Evolutionary conservation across 805 yeast genomes (phyloP), one percentile per base, ranked within the genome.

Genomic region (Cyberlindnera saturnus): DNA sequence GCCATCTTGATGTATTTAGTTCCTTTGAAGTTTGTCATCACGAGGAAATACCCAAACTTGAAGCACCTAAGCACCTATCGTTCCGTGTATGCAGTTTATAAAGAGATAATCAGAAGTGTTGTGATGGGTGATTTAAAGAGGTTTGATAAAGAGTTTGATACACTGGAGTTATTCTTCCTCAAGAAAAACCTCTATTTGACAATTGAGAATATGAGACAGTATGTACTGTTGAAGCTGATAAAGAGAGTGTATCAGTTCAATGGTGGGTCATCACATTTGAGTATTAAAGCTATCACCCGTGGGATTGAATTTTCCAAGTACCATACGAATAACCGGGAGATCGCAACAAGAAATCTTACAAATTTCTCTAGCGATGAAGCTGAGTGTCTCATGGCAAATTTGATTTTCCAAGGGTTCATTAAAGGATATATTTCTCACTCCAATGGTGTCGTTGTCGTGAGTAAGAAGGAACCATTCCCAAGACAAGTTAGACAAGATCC

Each of bases 371-470:
- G 50, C 14, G 86, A 80, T 55, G 80, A 77, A 43, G 66, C 80
- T 5, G 96, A 89, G 61, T 80, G 91, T 46, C 62, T 74, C 10
- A 50, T 87, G 18, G 89, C 95, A 0, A 76, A 73, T 42, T 63
- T 84, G 54, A 86, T 89, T 16, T 69, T 71, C 40, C 64, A 65
- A 40, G 82, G 82, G 8, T 65, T 61, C 44, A 66, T 88, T 38
- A 87, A 84, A 61, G 96, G 96, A 0, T 89, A 89, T 60, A 61
- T 89, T 14, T 84, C 95, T 5, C 93, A 87, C 57, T 74, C 81
- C 3, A 80, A 85, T 55, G 67, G 77, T 34, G 83, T 86, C 40
- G 67, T 86, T 16, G 96, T 89, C 9, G 62, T 88, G 43, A 81
- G 93, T 59, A 86, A 83, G 60, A 75, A 69, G 15, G 77, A 77